Percentiles rank a stretch among this genome's conserved stretches.
Evolutionary conservation across 83 land plant genomes (phyloP).

Genomic region (Isoetes engelmannii): DNA sequence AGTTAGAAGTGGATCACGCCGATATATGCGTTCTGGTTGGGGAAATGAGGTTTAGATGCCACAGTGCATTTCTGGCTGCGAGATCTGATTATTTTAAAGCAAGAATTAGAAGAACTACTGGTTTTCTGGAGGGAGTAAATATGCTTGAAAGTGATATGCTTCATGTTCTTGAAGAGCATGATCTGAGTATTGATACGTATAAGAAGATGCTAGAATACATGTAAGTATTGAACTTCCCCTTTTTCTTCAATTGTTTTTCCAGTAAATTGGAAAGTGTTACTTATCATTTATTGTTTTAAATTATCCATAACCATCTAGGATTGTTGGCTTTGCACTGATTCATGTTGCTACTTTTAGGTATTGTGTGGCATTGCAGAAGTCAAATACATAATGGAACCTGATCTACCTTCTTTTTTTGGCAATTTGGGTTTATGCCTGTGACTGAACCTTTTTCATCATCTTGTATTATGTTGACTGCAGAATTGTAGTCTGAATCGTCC

Average conservation of each 20-base stretch:
- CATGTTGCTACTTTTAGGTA: neutral
- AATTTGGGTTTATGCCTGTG: neutral
- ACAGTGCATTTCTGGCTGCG: constrained; percentile 71
- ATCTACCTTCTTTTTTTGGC: no score
- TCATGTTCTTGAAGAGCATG: constrained; percentile 71
- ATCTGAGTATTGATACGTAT: constrained; percentile 68
- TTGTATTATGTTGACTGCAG: neutral
- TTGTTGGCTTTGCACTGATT: neutral
- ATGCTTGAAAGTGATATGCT: constrained; percentile 26
- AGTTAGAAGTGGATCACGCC: constrained; percentile 51
- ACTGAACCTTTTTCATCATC: neutral
- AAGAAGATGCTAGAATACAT: constrained; percentile 86
- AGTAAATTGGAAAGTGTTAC: neutral
- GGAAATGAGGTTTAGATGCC: constrained; percentile 54
- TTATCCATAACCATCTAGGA: neutral
- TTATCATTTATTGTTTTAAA: neutral
- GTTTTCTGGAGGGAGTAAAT: constrained; percentile 48
- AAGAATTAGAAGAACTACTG: constrained; percentile 57
- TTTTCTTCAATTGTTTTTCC: neutral
- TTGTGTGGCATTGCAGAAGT: neutral
- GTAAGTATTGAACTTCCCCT: constrained; percentile 37
- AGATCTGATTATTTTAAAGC: constrained; percentile 84
- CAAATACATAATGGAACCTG: neutral
- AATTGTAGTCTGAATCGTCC: no score
- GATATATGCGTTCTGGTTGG: constrained; percentile 73